These are phyloP conservation scores for Pleodorina starrii DNA, from an alignment of 139 green algal genomes.

Conservation along the genomic window DNA sequence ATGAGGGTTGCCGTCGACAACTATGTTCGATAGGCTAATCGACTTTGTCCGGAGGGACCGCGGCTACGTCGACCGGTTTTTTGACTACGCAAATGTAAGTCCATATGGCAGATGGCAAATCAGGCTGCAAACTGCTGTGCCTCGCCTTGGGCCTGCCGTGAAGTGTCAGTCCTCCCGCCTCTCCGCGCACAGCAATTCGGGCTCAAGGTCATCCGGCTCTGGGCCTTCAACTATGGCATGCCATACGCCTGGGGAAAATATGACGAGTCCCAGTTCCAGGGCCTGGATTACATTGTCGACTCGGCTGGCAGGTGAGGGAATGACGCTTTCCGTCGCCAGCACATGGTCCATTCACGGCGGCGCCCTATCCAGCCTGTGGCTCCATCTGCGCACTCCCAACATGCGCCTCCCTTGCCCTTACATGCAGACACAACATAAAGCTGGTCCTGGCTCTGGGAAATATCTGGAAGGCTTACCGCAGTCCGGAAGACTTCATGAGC, in stretches of 20 bases:
- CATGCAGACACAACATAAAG: conserved; percentile 21
- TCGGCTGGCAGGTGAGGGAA: conserved; percentile 23
- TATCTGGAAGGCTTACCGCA: conserved; percentile 46
- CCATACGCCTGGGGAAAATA: conserved; percentile 41
- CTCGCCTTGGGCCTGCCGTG: neutral
- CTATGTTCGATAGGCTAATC: conserved; percentile 10
- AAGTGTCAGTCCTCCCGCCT: neutral
- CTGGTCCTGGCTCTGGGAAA: conserved; percentile 48
- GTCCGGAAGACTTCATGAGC: conserved; percentile 38
- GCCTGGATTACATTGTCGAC: conserved; percentile 44
- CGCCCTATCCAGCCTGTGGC: no score
- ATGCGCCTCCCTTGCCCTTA: no score
- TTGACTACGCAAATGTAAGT: conserved; percentile 23
- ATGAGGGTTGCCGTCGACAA: no score
- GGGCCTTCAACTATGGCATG: conserved; percentile 40
- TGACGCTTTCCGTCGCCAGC: no score
- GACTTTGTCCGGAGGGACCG: conserved; percentile 21
- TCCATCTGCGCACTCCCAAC: no score
- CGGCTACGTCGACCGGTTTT: conserved; percentile 13
- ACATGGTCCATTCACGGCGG: no score
- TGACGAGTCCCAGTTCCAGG: conserved; percentile 26
- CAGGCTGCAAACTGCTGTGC: neutral
- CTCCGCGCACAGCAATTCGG: conserved; percentile 5
- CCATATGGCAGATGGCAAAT: no score
- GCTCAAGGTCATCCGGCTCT: conserved; percentile 33